Base-by-base conservation (phyloP, 305 asterid genomes). In the Petunia hybrid region DNA sequence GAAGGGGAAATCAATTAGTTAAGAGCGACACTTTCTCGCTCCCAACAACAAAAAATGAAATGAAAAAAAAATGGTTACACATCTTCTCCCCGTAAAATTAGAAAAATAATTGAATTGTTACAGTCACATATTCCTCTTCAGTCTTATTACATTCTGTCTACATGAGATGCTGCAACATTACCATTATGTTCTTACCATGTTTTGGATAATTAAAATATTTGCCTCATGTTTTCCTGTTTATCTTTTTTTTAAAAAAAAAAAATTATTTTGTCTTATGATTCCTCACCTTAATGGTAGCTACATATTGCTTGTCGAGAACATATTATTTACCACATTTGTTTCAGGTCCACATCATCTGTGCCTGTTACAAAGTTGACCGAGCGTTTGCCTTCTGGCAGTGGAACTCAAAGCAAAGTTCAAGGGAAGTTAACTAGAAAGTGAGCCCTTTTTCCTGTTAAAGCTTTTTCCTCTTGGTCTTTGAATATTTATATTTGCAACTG, bases 361-460 rank as follows among this genome's bases (percentile, higher is more conserved):
- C 43, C 59, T 82, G 55, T 59, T 64, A 16, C 40, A 42, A 76
- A 79, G 77, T 65, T 59, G 56, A 48, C 75, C 41, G 88, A 82
- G 71, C 85, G 69, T 79, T 70, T 74, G 81, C 82, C 89, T 84
- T 85, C 88, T 63, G 79, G 76, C 80, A 71, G 87, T 77, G 88
- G 80, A 46, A 75, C 87, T 77, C 86, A 80, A 67, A 80, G 67
- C 66, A 92, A 92, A 86, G 81, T 83, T 75, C 88, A 86, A 70
- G 92, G 96, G 82, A 89, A 78, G 89, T 84, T 92, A 55, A 92
- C 97, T 56, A 86, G 88, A 81, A 92, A 92, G 97, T 92, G 78
- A 74, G 89, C 69, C 61, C 69, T 67, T 38, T 73, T 14, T 60
- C 62, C 51, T 71, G 62, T 71, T 48, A 71, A 71, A 73, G 63